Evolutionary conservation across 192 early-diverging fungal species (phyloP), one percentile per base, ranked within the genome.

Genomic region (Haplosporangium gracile): DNA sequence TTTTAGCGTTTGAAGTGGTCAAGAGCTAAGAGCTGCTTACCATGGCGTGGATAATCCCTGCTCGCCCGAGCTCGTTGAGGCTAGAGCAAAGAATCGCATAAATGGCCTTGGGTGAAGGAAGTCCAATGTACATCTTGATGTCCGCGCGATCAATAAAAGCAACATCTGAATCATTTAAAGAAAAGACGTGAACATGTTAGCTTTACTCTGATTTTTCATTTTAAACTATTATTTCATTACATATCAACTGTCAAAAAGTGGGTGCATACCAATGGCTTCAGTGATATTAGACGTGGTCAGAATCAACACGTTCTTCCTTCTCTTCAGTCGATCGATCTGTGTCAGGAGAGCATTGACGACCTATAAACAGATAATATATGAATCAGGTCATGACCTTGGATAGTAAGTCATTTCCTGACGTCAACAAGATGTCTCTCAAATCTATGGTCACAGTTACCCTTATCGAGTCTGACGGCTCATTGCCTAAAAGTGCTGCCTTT

Each of bases 251-350:
- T 26, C 34, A 34, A 7, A 18, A 8, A 40, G 34, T 51, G 32
- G 32, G 0, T 22, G 11, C 40, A 80, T 76, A 93, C 90, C 91
- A 70, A 93, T 94, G 22, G 91, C 93, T 79, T 94, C 92, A 5
- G 93, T 94, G 32, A 96, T 91, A 70, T 96, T 95, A 5, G 94
- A 95, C 2, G 95, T 96, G 0, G 93, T 90, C 78, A 96, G 51
- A 2, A 96, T 88, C 34, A 96, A 82, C 15, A 96, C 94, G 72
- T 94, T 95, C 47, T 87, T 90, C 43, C 80, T 81, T 20, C 87
- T 68, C 78, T 91, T 90, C 20, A 96, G 87, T 47, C 90, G 88
- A 72, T 96, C 95, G 32, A 96, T 90, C 79, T 96, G 92, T 0
- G 95, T 96, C 24, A 96, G 76, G 13, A 96, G 81, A 0, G 94